Base-by-base conservation (phyloP, 129 eudicot genomes). In the Saussurea involucrata region DNA sequence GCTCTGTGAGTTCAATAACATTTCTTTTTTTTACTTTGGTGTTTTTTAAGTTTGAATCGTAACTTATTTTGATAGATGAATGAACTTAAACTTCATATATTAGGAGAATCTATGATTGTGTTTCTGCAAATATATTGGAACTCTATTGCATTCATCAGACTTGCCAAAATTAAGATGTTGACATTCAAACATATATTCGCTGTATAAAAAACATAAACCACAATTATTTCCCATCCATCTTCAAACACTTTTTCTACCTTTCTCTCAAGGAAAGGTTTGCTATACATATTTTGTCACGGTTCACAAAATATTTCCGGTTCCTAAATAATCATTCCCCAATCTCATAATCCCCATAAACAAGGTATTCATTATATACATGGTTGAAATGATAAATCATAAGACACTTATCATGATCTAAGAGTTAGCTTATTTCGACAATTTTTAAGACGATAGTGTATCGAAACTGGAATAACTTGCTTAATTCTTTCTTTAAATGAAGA, bases 1-100 rank as follows among this genome's bases (percentile, higher is more conserved):
- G 71, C 83, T 69, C 82, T 63, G 94, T 86, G 85, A 88, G 91
- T 83, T 72, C 69, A 49, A 61, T 68, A 66, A 32, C 24, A 63
- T 13, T 24, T 82, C 63, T 25, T 72, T 22, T 22, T 46, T 70
- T 49, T 20, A 73, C 28, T 72, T 8, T 1, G 37, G 2, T 18
- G 5, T 68, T 63, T 0, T 57, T 36, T 68, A 40, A 24, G 71
- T 1, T 63, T 46, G 9, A 7, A 28, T 22, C 44, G 20, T 27
- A 34, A 34, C 40, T 34, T 40, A 40, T 40, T 9, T 40, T 3
- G 4, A 40, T 10, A 40, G 49, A 40, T 34, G 10, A 34, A 34
- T 40, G 49, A 40, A 40, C 17, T 40, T 40, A 40, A 40, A 10
- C 17, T 40, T 11, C 17, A 40, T 40, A 3, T 40, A 3, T 40